These are phyloP conservation scores for Kockiozyma suomiensis DNA, from an alignment of 805 yeast species.

Conservation along the genomic window DNA sequence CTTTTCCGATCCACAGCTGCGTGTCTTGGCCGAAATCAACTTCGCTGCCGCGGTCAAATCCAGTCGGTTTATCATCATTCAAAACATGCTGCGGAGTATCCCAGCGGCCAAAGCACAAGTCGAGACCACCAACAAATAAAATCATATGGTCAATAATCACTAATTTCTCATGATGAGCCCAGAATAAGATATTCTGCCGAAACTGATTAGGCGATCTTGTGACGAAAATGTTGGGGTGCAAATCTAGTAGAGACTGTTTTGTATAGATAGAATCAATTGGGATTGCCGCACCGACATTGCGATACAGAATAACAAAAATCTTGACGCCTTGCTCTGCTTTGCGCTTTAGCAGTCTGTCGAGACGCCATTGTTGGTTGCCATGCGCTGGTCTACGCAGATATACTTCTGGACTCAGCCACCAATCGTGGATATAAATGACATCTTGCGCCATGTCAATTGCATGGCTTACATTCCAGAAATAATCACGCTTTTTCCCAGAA, in stretches of 20 bases:
- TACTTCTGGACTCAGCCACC: conserved; percentile 98
- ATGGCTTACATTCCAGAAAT: conserved; percentile 92
- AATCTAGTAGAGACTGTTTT: conserved; percentile 83
- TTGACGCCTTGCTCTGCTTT: conserved; percentile 96
- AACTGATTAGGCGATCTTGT: conserved; percentile 95
- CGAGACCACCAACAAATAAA: conserved; percentile 94
- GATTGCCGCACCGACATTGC: conserved; percentile 91
- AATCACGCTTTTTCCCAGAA: conserved; percentile 59
- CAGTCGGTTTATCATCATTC: conserved; percentile 60
- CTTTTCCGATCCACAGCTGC: conserved; percentile 92
- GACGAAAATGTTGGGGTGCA: conserved; percentile 85
- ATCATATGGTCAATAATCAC: conserved; percentile 83
- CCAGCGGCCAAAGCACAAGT: conserved; percentile 91
- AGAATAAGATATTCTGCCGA: conserved; percentile 86
- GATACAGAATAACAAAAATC: conserved; percentile 84
- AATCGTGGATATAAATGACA: conserved; percentile 90
- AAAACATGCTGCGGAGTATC: conserved; percentile 96
- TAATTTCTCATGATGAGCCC: conserved; percentile 99
- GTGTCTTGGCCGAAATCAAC: conserved; percentile 48
- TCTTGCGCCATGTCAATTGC: conserved; percentile 93
- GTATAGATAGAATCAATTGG: conserved; percentile 94
- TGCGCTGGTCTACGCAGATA: conserved; percentile 92
- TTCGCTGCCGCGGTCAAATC: conserved; percentile 31
- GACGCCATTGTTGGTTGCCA: conserved; percentile 91
- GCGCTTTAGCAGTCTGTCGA: conserved; percentile 82